These are phyloP conservation scores for Basipetospora sp. DNA, from an alignment of 2,329 filamentous ascomycete genomes.

Conservation along the genomic window DNA sequence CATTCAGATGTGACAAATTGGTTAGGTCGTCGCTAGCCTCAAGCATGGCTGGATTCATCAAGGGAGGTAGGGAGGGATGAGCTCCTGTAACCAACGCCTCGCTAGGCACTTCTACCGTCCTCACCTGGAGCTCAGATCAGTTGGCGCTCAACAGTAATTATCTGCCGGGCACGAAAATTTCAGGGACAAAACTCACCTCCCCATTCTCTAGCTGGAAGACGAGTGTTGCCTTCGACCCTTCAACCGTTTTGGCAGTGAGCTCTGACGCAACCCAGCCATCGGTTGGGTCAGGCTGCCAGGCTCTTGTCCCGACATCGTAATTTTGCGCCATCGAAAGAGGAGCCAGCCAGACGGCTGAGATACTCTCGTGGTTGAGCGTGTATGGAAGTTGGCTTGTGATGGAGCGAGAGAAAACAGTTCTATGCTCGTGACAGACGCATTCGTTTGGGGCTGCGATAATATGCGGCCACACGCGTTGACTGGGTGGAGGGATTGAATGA, in stretches of 20 bases:
- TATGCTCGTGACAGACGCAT: too few species aligned
- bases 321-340: slow-evolving; percentile 59
- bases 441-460: too few species aligned
- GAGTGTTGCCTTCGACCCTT: slow-evolving; percentile 76
- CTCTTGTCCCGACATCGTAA: slow-evolving; percentile 91
- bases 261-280: slow-evolving; percentile 98
- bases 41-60: slow-evolving; percentile 97
- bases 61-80: slow-evolving; percentile 65
- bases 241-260: slow-evolving; percentile 68
- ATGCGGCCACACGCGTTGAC: too few species aligned
- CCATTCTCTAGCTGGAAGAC: slow-evolving; percentile 84
- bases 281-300: slow-evolving; percentile 91
- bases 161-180: too few species aligned
- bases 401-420: too few species aligned
- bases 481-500: too few species aligned
- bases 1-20: slow-evolving; percentile 93
- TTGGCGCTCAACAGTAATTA: background rate
- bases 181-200: slow-evolving; percentile 52
- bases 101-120: slow-evolving; percentile 61
- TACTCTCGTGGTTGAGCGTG: too few species aligned
- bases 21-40: slow-evolving; percentile 97
- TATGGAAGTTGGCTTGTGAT: too few species aligned
- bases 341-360: too few species aligned
- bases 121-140: slow-evolving; percentile 40
- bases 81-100: slow-evolving; percentile 64